These are phyloP conservation scores for Apiospora aurea DNA, from an alignment of 2,329 filamentous ascomycete species.

Conservation along the genomic window DNA sequence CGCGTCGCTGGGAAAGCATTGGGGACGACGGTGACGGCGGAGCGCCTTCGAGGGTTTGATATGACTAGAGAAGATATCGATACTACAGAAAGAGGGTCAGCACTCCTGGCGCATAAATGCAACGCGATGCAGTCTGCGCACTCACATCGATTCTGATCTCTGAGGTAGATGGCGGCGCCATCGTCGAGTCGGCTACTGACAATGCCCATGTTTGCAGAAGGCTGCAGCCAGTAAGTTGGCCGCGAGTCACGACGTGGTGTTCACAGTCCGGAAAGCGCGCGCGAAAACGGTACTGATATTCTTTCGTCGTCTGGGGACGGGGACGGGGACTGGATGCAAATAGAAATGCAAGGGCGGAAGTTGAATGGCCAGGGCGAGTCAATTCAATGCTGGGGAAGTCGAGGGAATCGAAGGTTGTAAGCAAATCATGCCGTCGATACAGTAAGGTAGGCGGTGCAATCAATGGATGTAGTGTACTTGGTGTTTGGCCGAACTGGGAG, in stretches of 20 bases:
- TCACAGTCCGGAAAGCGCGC: constrained; percentile 14
- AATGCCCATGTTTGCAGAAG: constrained; percentile 78
- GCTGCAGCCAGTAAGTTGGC: constrained; percentile 38
- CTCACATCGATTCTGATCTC: constrained; percentile 91
- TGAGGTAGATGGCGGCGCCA: constrained; percentile 78
- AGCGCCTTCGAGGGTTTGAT: constrained; percentile 79
- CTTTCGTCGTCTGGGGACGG: background rate
- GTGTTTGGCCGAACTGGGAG: constrained; percentile 17
- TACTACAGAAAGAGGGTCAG: constrained; percentile 61
- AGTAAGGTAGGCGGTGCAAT: constrained; percentile 2
- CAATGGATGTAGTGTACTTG: constrained; percentile 5
- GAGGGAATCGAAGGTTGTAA: constrained; percentile 7
- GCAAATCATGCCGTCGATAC: constrained; percentile 10
- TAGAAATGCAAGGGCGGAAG: constrained; percentile 3
- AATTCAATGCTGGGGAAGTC: constrained; percentile 10
- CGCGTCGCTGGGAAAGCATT: constrained; percentile 88
- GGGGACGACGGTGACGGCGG: constrained; percentile 78
- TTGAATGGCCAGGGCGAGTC: constrained; percentile 15
- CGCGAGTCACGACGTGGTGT: constrained; percentile 26
- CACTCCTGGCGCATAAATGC: constrained; percentile 27
- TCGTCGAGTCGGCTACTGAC: constrained; percentile 90
- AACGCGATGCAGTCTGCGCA: constrained; percentile 32
- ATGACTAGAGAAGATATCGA: constrained; percentile 85
- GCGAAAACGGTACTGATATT: background rate
- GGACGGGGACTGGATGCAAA: background rate